A percentile compares a stretch with the other conserved stretches of the same genome.
These are phyloP conservation scores for Aspergillus nidulans DNA, from an alignment of 495 filamentous ascomycete species.

Conservation along the genomic window DNA sequence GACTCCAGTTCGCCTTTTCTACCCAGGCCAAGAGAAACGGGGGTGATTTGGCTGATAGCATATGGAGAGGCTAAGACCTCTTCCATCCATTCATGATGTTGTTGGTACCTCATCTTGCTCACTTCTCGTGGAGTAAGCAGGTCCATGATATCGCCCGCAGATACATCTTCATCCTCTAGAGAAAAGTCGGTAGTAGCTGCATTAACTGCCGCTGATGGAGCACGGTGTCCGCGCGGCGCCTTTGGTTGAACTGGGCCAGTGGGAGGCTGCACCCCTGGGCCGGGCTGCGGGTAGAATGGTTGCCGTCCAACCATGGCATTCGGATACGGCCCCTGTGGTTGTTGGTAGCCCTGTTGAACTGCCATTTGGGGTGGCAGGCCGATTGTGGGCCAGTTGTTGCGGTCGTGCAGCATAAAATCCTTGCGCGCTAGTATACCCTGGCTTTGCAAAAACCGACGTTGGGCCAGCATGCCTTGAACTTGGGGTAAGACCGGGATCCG, in stretches of 20 bases:
- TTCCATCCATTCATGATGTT: conserved; percentile 99
- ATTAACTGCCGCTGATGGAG: conserved; percentile 30
- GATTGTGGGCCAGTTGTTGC: conserved; percentile 82
- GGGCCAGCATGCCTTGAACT: conserved; percentile 55
- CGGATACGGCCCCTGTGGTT: conserved; percentile 28
- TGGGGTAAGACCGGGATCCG: conserved; percentile 57
- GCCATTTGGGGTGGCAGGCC: conserved; percentile 54
- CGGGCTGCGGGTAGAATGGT: conserved; percentile 37
- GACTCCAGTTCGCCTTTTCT: conserved; percentile 78
- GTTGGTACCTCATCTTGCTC: conserved; percentile 75
- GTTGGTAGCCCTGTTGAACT: conserved; percentile 34
- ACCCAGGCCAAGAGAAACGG: conserved; percentile 81
- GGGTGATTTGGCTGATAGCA: conserved; percentile 73
- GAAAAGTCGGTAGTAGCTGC: conserved; percentile 47
- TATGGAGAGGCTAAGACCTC: conserved; percentile 91
- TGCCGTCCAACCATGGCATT: conserved; percentile 31
- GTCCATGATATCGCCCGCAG: conserved; percentile 82
- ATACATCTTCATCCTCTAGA: conserved; percentile 83
- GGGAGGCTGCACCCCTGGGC: conserved; percentile 24
- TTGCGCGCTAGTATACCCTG: conserved; percentile 81
- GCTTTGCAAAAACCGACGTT: conserved; percentile 65
- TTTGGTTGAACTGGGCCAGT: conserved; percentile 27
- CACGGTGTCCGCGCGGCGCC: conserved; percentile 37
- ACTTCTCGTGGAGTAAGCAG: conserved; percentile 83
- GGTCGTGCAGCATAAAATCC: conserved; percentile 90